Base-by-base conservation (phyloP, 169 alveolate species). In the Plasmodium reichenowi region DNA sequence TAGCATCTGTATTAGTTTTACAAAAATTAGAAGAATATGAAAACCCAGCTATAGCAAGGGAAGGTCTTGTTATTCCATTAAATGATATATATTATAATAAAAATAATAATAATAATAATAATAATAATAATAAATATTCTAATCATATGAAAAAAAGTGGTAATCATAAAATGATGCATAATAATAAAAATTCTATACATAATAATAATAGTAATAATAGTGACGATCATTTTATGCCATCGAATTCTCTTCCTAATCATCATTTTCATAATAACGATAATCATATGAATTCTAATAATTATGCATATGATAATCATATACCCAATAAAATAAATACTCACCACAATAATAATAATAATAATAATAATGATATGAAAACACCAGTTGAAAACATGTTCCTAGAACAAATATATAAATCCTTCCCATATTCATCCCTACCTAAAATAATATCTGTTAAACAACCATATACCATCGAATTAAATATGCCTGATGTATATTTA, bases 1-100 rank as follows among this genome's bases (percentile, higher is more conserved):
- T 78, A 66, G 89, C 89, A 20, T 78, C 89, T 43, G 48, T 78
- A 10, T 17, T 78, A 22, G 76, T 78, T 48, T 45, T 78, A 43
- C 89, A 78, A 78, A 78, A 78, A 78, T 78, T 78, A 26, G 89
- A 78, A 78, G 89, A 78, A 52, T 78, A 78, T 45, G 89, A 78
- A 24, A 78, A 78, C 9, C 89, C 89, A 3, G 72, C 70, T 7
- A 78, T 78, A 29, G 89, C 70, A n/a, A 43, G 89, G 48, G 89
- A 78, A 15, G 89, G 89, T 26, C 52, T 78, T 13, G 50, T 78
- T n/a, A 78, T 78, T 70, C 89, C 89, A 0, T 43, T 78, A 70
- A 78, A 78, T 78, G 89, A 78, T 15, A 43, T 59, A 12, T 50
- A 64, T 15, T 78, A 47, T n/a, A 32, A 32, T 29, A 29, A 29